Evolutionary conservation across 257 asterid genomes (phyloP).

Genomic region (Coffea eugenioides): DNA sequence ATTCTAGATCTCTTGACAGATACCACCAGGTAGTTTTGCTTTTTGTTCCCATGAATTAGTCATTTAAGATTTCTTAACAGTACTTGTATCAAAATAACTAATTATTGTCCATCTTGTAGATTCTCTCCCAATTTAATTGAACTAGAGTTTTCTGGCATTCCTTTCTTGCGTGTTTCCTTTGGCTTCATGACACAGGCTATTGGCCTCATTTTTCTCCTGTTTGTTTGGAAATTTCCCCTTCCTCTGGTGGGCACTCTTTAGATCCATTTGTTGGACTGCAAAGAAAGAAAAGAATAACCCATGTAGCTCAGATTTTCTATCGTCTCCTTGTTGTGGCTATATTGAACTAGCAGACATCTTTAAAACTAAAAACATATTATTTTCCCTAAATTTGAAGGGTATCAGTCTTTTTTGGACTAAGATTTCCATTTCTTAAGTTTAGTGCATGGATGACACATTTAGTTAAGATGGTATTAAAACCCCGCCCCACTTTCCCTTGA

Average conservation of each 20-base stretch:
- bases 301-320: background rate
- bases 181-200: background rate
- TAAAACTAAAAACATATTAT: too few relatives aligned
- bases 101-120: background rate
- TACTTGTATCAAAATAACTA: background rate
- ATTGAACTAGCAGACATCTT: background rate
- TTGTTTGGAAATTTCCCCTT: background rate
- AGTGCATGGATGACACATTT: too few relatives aligned
- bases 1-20: conserved; percentile 65
- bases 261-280: background rate
- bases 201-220: background rate
- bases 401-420: too few relatives aligned
- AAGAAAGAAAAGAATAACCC: background rate
- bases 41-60: background rate
- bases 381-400: background rate
- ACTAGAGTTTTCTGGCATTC: background rate
- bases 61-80: conserved; percentile 17
- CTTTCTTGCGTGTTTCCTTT: background rate
- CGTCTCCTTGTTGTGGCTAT: background rate
- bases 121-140: background rate
- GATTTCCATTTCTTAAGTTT: too few relatives aligned
- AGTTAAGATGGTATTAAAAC: too few relatives aligned
- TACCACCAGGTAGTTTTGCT: conserved; percentile 72
- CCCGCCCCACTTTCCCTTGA: too few relatives aligned
- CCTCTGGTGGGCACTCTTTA: background rate